A percentile compares a stretch with the other conserved stretches of the same genome.
These are phyloP conservation scores for Cryptococcus jaspeensis DNA, from an alignment of 1,284 basidiomycete genomes.

Conservation along the genomic window DNA sequence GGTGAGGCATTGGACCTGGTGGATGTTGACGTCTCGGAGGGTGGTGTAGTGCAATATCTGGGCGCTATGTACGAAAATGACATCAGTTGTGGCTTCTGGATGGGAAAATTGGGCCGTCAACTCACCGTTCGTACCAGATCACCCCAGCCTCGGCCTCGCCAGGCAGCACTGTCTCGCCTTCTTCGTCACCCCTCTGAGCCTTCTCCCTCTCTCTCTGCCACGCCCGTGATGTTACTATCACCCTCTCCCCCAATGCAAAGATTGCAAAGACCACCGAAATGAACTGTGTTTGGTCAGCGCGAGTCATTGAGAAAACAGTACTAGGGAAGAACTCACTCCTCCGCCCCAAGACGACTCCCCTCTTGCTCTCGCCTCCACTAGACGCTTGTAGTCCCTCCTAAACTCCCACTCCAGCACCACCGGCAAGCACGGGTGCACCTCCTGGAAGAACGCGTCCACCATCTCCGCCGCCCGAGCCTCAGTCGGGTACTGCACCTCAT, in stretches of 20 bases:
- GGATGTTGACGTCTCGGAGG: constrained; percentile 69
- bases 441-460: constrained; percentile 79
- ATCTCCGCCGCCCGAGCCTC: constrained; percentile 78
- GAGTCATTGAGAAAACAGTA: not conserved
- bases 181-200: constrained; percentile 31
- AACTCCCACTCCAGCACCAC: constrained; percentile 79
- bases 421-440: constrained; percentile 80
- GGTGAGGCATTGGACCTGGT: constrained; percentile 83
- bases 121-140: constrained; percentile 45
- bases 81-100: not conserved
- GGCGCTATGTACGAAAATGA: constrained; percentile 56
- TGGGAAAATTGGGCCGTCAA: not conserved
- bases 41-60: constrained; percentile 85
- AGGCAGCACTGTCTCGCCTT: constrained; percentile 31
- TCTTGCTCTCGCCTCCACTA: constrained; percentile 63
- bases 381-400: constrained; percentile 63
- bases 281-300: constrained; percentile 55
- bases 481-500: constrained; percentile 82
- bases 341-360: constrained; percentile 16
- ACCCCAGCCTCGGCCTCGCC: constrained; percentile 49
- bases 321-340: constrained; percentile 15
- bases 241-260: constrained; percentile 68
- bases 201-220: constrained; percentile 63
- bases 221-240: constrained; percentile 57
- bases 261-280: constrained; percentile 82